These are phyloP conservation scores for Coriolopsis trogii DNA, from an alignment of 1,284 basidiomycete species.

Conservation along the genomic window DNA sequence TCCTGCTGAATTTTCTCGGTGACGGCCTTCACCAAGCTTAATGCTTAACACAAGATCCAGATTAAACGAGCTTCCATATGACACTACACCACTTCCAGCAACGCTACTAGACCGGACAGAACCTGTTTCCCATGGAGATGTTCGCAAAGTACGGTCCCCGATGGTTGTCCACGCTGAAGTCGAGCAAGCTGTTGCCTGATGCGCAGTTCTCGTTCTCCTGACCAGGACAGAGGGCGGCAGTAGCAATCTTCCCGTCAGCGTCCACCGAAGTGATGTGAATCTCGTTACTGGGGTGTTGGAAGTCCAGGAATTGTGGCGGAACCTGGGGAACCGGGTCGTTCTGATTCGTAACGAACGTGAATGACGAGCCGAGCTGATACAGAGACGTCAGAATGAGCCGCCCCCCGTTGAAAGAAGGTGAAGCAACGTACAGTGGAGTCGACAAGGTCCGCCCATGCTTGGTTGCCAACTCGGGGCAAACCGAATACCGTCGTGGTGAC, in stretches of 20 bases:
- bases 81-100: not conserved
- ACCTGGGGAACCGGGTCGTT: constrained; percentile 40
- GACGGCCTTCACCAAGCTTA: too few species aligned
- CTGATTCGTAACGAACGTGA: constrained; percentile 38
- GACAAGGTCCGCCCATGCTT: constrained; percentile 47
- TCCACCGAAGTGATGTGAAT: constrained; percentile 39
- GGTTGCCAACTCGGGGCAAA: constrained; percentile 44
- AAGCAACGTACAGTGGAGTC: constrained; percentile 37
- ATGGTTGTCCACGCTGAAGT: constrained; percentile 26
- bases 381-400: not conserved
- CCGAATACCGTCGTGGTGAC: constrained; percentile 20
- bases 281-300: constrained; percentile 39
- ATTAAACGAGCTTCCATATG: not conserved
- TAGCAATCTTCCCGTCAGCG: constrained; percentile 26
- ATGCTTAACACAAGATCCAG: not conserved
- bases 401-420: constrained; percentile 1
- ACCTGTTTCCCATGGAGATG: constrained; percentile 19
- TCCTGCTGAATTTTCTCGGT: too few species aligned
- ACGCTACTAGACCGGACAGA: constrained; percentile 13
- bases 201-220: constrained; percentile 35
- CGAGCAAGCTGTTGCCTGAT: constrained; percentile 24
- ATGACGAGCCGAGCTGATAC: constrained; percentile 23
- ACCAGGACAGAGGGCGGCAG: constrained; percentile 29
- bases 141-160: constrained; percentile 26
- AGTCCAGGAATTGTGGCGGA: constrained; percentile 37